Evolutionary conservation across 257 asterid species (phyloP), one percentile per base, ranked within the genome.

Genomic region (Gentiana macrophylla): DNA sequence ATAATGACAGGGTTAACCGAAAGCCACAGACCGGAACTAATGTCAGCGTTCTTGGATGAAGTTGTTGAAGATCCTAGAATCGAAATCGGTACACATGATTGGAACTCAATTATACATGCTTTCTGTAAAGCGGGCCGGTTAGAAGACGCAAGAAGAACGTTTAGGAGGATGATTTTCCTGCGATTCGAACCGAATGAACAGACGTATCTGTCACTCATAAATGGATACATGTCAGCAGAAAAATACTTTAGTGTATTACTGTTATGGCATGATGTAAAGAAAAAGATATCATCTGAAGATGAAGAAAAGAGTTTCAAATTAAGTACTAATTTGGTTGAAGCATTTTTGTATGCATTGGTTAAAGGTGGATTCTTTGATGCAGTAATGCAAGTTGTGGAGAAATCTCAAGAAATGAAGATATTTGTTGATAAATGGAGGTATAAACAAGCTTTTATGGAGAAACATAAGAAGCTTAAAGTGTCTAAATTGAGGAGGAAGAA

Each of bases 391-490:
- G 95, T 92, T 3, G 94, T 88, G 61, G 93, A 84, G 75, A 83
- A 77, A 62, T 81, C 90, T 37, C 80, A 65, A 59, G 97, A 80
- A 68, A 66, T 67, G 88, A 88, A 67, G 69, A 81, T 88, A 55
- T 92, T 76, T 64, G 93, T 92, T 4, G 95, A 92, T 69, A 92
- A 88, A 68, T 85, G 97, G 98, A 85, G 94, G 82, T 85, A 79
- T 75, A 92, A 92, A 73, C 98, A 92, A 69, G 98, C 97, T 1
- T 92, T 83, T 77, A 92, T 92, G 98, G 98, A 92, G 84, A 80
- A 62, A 1, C 98, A 92, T 67, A 88, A 80, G 91, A 92, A 92
- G 77, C 88, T 92, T 61, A 81, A 62, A 52, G 73, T 91, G 65
- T 61, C 84, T 2, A 88, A 78, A 76, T 55, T 92, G 86, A 81